These are phyloP conservation scores for Vaccinium vitisidaea DNA, from an alignment of 148 eudicot species.

Conservation along the genomic window DNA sequence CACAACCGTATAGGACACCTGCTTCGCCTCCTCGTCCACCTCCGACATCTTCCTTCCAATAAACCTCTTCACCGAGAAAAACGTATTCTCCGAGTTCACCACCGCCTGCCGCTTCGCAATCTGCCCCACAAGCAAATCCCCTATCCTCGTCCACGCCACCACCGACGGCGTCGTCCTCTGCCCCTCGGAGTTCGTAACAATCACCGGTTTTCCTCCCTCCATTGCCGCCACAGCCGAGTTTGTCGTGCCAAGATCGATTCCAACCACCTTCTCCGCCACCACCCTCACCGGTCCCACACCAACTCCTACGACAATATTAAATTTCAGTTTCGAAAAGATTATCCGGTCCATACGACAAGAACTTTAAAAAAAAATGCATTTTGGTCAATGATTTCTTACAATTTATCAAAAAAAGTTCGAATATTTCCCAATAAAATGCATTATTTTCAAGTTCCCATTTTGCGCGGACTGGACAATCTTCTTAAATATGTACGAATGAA, in stretches of 20 bases:
- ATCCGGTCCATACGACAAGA: too few relatives aligned
- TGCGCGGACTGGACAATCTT: too few relatives aligned
- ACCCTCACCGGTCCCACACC: constrained; percentile 31
- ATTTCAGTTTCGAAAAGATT: neutral
- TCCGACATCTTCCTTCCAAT: constrained; percentile 90
- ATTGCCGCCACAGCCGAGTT: constrained; percentile 79
- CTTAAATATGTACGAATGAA: neutral
- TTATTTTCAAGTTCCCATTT: too few relatives aligned
- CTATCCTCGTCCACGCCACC: constrained; percentile 57
- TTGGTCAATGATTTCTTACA: too few relatives aligned
- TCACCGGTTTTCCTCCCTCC: constrained; percentile 77
- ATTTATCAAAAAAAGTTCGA: too few relatives aligned
- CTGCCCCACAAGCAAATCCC: constrained; percentile 61
- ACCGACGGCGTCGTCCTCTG: constrained; percentile 76
- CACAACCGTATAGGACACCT: constrained; percentile 73
- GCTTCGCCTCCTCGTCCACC: constrained; percentile 94
- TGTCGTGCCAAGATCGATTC: constrained; percentile 70
- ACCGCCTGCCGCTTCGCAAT: constrained; percentile 57
- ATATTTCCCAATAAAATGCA: too few relatives aligned
- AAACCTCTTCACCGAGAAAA: constrained; percentile 66
- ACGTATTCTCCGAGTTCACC: constrained; percentile 43
- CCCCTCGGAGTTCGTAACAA: constrained; percentile 61
- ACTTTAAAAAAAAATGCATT: too few relatives aligned
- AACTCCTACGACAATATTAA: neutral
- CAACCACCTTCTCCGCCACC: constrained; percentile 64